Evolutionary conservation across 2,329 filamentous ascomycete genomes (phyloP).

Genomic region (Sporothrix brasiliensis): DNA sequence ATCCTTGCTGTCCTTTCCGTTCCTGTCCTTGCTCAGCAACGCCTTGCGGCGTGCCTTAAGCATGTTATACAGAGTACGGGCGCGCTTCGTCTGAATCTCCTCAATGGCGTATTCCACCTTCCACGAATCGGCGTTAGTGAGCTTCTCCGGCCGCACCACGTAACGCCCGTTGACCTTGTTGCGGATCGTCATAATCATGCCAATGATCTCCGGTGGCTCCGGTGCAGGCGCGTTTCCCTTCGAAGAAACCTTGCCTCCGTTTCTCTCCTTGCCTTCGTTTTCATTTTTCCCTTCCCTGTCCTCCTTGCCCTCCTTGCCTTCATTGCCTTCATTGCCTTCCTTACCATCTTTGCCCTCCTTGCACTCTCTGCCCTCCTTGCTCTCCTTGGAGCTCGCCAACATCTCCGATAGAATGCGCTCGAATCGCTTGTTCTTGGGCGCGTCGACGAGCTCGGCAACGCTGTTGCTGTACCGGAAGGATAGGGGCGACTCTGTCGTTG

Average conservation of each 20-base stretch:
- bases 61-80: conserved; percentile 32
- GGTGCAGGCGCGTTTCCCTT: neutral
- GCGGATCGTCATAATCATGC: conserved; percentile 67
- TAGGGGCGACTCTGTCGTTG: neutral
- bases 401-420: conserved; percentile 56
- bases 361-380: neutral
- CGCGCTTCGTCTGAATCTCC: conserved; percentile 41
- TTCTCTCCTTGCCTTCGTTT: neutral
- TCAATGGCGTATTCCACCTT: conserved; percentile 74
- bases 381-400: conserved; percentile 44
- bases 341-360: conserved; percentile 5
- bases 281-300: too few species aligned
- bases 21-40: conserved; percentile 25
- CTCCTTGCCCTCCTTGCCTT: neutral
- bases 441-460: conserved; percentile 36
- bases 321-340: neutral
- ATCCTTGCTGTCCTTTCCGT: conserved; percentile 7
- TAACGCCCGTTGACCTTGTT: conserved; percentile 71
- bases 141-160: conserved; percentile 61
- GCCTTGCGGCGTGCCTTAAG: conserved; percentile 32
- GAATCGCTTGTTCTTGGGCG: conserved; percentile 52
- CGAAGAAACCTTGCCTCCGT: neutral
- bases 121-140: conserved; percentile 60
- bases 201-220: conserved; percentile 55
- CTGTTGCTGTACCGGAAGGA: neutral